Percentiles rank a stretch among this genome's conserved stretches.
These are phyloP conservation scores for Tetradesmus lagerheimii DNA, from an alignment of 139 green algal species.

Conservation along the genomic window DNA sequence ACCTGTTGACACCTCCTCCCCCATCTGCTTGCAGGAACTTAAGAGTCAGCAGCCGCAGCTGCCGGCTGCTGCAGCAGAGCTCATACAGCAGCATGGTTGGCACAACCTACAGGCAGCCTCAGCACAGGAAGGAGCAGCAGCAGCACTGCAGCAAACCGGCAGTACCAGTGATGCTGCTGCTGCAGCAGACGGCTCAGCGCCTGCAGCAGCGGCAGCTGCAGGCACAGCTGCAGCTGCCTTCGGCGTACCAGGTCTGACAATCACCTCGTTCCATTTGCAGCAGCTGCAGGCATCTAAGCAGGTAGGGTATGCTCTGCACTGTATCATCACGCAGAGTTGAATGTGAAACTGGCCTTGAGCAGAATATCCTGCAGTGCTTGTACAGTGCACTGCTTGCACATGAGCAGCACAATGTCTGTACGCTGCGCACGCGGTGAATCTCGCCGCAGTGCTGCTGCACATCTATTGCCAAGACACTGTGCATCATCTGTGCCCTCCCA, in stretches of 20 bases:
- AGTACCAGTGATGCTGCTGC: not conserved
- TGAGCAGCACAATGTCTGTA: not conserved
- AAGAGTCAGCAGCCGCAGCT: slow-evolving; percentile 58
- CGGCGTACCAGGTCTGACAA: slow-evolving; percentile 54
- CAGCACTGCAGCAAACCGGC: not conserved
- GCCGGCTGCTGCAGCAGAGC: slow-evolving; percentile 21
- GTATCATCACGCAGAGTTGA: not conserved
- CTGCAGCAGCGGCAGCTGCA: not conserved
- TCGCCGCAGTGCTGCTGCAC: not conserved
- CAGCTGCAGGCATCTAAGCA: slow-evolving; percentile 48
- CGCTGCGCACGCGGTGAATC: too few species aligned
- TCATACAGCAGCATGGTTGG: slow-evolving; percentile 44
- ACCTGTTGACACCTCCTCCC: not conserved
- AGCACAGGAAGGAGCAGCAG: not conserved
- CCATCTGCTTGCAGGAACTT: slow-evolving; percentile 52
- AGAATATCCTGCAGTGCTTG: not conserved
- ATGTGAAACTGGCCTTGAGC: too few species aligned
- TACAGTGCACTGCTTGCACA: not conserved
- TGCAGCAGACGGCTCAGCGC: not conserved
- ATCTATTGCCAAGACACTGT: not conserved
- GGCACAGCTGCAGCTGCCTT: not conserved
- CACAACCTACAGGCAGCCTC: not conserved
- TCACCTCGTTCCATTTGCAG: slow-evolving; percentile 67
- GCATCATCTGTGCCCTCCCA: not conserved
- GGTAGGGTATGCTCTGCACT: slow-evolving; percentile 25